Evolutionary conservation across 768 basidiomycete species (phyloP), one percentile per base, ranked within the genome.

Genomic region (Phanerochaete sordida): DNA sequence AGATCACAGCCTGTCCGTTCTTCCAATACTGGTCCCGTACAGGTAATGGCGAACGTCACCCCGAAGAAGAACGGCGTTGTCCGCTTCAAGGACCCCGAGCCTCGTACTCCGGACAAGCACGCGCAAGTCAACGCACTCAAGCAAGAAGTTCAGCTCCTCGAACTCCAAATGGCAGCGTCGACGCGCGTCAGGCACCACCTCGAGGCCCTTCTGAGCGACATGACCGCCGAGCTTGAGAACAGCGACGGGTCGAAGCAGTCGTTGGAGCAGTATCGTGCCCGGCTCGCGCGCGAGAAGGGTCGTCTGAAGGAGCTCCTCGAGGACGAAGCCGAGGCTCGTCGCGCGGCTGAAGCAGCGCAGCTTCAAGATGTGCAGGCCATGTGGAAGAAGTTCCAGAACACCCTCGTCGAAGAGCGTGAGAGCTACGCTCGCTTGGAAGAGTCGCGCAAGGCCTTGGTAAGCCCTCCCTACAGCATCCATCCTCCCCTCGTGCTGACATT

Each of bases 231-330:
- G 57, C 72, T 88, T 37, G 85, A 87, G 66, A 82, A 77, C 55
- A 83, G 77, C 62, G 86, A 88, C 62, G 87, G 84, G 4, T 86
- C 87, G 1, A 85, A 83, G 64, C 81, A 85, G 64, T 86, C 80
- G 51, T 68, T 88, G 31, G 81, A 86, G 52, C 76, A 77, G 50
- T 84, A 83, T 66, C 80, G 81, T 30, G 71, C 77, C n/a, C 79
- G 82, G 21, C 71, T 88, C 16, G 72, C 82, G 0, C 79, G 79
- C 56, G 86, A 88, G 73, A 87, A 87, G 63, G 69, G 74, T 4
- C 75, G 79, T 45, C 73, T 88, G 1, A 70, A 77, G 1, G 81
- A 84, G 59, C 69, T 88, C 37, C 73, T 88, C 12, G 76, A 83
- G 56, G 85, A 88, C 43, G 87, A 88, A 64, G 79, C 82, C 1